A percentile compares a stretch with the other conserved stretches of the same genome.
Evolutionary conservation across 169 alveolate genomes (phyloP).

Genomic region (Perkinsus marinus): DNA sequence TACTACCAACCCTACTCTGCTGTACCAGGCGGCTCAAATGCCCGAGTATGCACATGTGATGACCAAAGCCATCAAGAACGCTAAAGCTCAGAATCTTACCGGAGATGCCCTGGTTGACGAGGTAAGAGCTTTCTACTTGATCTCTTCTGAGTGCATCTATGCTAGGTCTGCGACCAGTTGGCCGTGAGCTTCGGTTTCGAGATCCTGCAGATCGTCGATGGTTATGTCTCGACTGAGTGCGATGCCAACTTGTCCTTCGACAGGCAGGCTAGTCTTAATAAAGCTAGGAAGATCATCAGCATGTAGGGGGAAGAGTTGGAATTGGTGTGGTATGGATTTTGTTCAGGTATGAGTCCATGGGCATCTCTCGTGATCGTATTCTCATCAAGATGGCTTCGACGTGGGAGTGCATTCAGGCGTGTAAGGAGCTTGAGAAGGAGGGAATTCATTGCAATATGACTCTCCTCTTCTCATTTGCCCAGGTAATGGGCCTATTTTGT

Average conservation of each 20-base stretch:
- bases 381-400: slow-evolving; percentile 63
- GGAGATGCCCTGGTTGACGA: neutral
- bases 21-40: slow-evolving; percentile 44
- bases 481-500: neutral
- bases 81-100: neutral
- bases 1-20: slow-evolving; percentile 66
- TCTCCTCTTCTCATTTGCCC: slow-evolving; percentile 38
- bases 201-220: slow-evolving; percentile 54
- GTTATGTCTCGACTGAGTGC: slow-evolving; percentile 61
- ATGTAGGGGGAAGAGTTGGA: neutral
- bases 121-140: neutral
- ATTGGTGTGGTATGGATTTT: neutral
- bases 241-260: slow-evolving; percentile 62
- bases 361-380: slow-evolving; percentile 44
- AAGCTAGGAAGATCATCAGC: slow-evolving; percentile 36
- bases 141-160: neutral
- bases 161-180: slow-evolving; percentile 36
- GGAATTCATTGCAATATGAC: slow-evolving; percentile 63
- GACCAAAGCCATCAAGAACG: slow-evolving; percentile 21
- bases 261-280: slow-evolving; percentile 29
- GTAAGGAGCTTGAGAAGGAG: slow-evolving; percentile 42
- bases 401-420: slow-evolving; percentile 74
- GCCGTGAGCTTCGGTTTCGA: slow-evolving; percentile 53
- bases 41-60: slow-evolving; percentile 25
- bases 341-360: slow-evolving; percentile 44